Percentiles rank a stretch among this genome's conserved stretches.
These are phyloP conservation scores for Pythium oligandrum DNA, from an alignment of 352 stramenopile genomes.

Conservation along the genomic window DNA sequence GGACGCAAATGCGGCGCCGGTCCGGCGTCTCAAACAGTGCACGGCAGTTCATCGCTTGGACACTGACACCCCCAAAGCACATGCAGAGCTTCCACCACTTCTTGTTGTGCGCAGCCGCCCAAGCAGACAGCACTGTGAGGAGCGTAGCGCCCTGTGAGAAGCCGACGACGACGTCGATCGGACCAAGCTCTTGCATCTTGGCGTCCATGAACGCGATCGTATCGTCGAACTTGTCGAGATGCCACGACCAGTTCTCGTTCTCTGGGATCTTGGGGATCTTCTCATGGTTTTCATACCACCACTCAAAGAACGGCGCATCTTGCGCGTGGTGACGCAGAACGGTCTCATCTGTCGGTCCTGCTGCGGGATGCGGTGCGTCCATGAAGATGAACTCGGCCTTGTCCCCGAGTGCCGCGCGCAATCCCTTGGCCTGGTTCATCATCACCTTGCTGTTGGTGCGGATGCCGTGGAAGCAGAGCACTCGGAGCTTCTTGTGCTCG, in stretches of 20 bases:
- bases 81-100: conserved; percentile 37
- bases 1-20: conserved; percentile 11
- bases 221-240: conserved; percentile 28
- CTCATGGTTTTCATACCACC: conserved; percentile 26
- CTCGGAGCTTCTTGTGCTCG: conserved; percentile 14
- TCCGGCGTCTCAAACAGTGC: conserved; percentile 29
- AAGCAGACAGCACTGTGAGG: conserved; percentile 33
- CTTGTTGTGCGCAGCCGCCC: conserved; percentile 24
- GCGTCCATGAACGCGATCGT: conserved; percentile 36
- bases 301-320: conserved; percentile 41
- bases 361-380: conserved; percentile 19
- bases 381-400: conserved; percentile 24
- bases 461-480: conserved; percentile 25
- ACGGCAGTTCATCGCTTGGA: conserved; percentile 29
- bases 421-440: conserved; percentile 21
- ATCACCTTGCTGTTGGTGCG: conserved; percentile 27
- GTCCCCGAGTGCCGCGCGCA: conserved; percentile 18
- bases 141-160: conserved; percentile 58
- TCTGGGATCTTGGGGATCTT: conserved; percentile 9
- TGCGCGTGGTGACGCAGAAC: conserved; percentile 16
- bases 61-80: conserved; percentile 35
- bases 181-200: conserved; percentile 28
- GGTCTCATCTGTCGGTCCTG: conserved; percentile 16
- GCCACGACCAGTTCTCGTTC: conserved; percentile 20
- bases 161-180: conserved; percentile 45